These are phyloP conservation scores for Scheffersomyces coipomensis DNA, from an alignment of 805 yeast genomes.

Conservation along the genomic window DNA sequence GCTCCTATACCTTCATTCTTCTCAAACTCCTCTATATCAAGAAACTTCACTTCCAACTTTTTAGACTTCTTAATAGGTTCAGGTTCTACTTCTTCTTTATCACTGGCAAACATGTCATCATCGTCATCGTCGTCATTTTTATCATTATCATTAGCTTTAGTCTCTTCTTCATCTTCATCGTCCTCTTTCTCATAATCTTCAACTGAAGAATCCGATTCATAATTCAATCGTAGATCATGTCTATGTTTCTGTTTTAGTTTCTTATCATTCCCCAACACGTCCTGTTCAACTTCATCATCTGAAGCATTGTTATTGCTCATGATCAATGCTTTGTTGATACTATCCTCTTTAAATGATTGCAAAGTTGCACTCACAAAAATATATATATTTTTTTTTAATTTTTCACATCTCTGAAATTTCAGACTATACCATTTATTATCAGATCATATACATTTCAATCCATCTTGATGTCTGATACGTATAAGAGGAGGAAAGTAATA, in stretches of 20 bases:
- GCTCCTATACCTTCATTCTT: constrained; percentile 4
- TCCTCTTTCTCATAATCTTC: constrained; percentile 13
- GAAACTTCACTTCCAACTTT: neutral
- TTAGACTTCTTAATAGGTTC: neutral
- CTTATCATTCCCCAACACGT: constrained; percentile 3
- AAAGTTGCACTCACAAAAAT: too few relatives aligned
- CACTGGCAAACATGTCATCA: constrained; percentile 12
- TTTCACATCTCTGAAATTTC: too few relatives aligned
- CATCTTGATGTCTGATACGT: too few relatives aligned
- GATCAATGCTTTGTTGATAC: too few relatives aligned
- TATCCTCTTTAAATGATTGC: neutral
- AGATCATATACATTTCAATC: too few relatives aligned
- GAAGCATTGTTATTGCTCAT: too few relatives aligned
- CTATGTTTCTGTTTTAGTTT: constrained; percentile 13
- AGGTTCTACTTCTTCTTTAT: neutral
- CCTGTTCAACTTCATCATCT: constrained; percentile 1
- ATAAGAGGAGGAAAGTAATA: constrained; percentile 2
- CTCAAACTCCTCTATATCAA: neutral
- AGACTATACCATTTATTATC: too few relatives aligned
- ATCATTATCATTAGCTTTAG: constrained; percentile 2
- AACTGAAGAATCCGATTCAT: constrained; percentile 24
- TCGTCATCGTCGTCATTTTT: constrained; percentile 10
- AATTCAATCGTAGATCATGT: constrained; percentile 15
- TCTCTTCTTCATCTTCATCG: constrained; percentile 6
- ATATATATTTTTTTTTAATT: too few relatives aligned